Evolutionary conservation across 176 grass and related monocot genomes (phyloP), one percentile per base, ranked within the genome.

Genomic region (Eragrostis curvula): DNA sequence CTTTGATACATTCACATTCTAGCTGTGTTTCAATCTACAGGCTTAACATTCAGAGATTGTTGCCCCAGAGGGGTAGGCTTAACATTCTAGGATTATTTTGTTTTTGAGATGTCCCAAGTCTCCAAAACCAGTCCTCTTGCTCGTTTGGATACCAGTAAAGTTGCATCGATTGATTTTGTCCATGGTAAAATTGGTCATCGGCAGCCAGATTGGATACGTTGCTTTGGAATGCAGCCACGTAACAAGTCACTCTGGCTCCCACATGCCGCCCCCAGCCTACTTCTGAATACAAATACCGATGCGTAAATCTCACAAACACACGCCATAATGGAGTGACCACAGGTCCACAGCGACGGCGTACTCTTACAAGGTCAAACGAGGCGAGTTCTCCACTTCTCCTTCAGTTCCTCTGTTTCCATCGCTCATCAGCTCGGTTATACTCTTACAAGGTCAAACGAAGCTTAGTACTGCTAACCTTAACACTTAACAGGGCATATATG

Each of bases 231-330:
- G 68, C 67, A 24, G n/a, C n/a, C 56, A 21, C 30, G 49, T 53
- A 65, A 30, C 18, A 23, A 23, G 45, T 73, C 58, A 20, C 25
- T 3, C 27, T 70, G 40, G 4, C 25, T 79, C 28, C n/a, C 81
- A 79, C 43, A 21, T 83, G 53, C 47, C 75, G 17, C n/a, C 30
- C 60, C 16, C 30, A 4, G 13, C 15, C 13, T 74, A 30, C 45
- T 5, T 47, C 51, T 10, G 47, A 44, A 4, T 9, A 50, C 52
- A 63, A 83, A 10, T 44, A 68, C 6, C 51, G 13, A 73, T 28
- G n/a, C 11, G 59, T 84, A 80, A 80, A 43, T 44, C 64, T 62
- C n/a, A n/a, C 28, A 1, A 64, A 55, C 25, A 43, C 20, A 23
- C 8, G 57, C 65, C 55, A 81, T 21, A 14, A 2, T 13, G 0